Conservation (phyloP, 139 green algal species). For the Desmodesmus armatus region DNA sequence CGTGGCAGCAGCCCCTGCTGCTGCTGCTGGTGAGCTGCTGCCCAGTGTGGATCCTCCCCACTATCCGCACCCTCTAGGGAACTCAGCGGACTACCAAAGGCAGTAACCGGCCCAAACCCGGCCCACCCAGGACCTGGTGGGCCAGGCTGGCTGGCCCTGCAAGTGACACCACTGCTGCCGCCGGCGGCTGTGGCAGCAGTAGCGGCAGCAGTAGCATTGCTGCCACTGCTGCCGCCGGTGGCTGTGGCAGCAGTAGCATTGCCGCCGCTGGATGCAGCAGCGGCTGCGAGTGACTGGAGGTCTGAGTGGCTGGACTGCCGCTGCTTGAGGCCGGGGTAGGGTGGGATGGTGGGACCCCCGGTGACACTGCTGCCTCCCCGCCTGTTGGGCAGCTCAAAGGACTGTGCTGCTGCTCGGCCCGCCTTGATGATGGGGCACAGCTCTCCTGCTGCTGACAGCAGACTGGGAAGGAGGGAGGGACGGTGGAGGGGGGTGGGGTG, state of each 20-base stretch:
- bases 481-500: too few species aligned
- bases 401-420: conserved; percentile 65
- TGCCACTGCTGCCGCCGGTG: conserved; percentile 49
- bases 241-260: not conserved
- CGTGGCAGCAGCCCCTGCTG: not conserved
- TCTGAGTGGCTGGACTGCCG: conserved; percentile 45
- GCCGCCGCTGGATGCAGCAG: not conserved
- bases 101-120: not conserved
- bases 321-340: conserved; percentile 57
- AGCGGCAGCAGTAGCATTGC: conserved; percentile 52
- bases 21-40: not conserved
- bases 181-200: not conserved
- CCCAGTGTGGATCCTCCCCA: not conserved
- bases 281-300: conserved; percentile 39
- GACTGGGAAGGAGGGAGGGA: not conserved
- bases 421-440: conserved; percentile 71
- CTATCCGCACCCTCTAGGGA: not conserved
- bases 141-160: not conserved
- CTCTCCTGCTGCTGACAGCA: conserved; percentile 62
- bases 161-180: not conserved
- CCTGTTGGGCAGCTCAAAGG: conserved; percentile 26
- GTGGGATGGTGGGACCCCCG: conserved; percentile 54
- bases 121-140: not conserved
- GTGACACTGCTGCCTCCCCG: not conserved
- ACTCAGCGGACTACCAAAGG: conserved; percentile 22